Evolutionary conservation across 148 eudicot species (phyloP).

Genomic region (Rhododendron henanense): DNA sequence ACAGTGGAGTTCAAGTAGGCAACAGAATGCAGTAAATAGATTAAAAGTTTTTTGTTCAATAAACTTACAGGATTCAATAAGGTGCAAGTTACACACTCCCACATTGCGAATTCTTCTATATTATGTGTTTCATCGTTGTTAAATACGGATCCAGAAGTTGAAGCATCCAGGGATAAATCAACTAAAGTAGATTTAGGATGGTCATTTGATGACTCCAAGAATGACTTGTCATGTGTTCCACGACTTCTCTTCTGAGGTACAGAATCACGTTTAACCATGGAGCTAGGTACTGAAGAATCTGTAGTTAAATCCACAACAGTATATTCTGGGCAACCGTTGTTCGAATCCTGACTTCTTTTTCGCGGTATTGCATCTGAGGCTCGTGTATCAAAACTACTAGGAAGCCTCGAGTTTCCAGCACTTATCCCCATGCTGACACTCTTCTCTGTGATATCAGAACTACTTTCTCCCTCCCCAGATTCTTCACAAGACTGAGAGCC

Average conservation of each 20-base stretch:
- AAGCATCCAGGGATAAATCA: constrained; percentile 19
- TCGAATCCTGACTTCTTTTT: constrained; percentile 37
- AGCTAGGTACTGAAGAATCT: constrained; percentile 11
- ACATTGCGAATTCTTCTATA: constrained; percentile 19
- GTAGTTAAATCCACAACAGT: constrained; percentile 23
- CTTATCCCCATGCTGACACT: constrained; percentile 3
- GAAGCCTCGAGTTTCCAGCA: constrained; percentile 26
- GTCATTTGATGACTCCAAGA: constrained; percentile 16
- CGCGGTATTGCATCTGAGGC: constrained; percentile 24
- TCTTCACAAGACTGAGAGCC: constrained; percentile 41
- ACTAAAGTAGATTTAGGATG: constrained; percentile 9
- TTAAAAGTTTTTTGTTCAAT: neutral
- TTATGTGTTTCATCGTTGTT: neutral
- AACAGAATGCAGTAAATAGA: neutral
- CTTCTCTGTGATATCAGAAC: constrained; percentile 22
- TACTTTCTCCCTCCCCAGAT: constrained; percentile 38
- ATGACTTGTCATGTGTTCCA: constrained; percentile 12
- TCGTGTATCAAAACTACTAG: constrained; percentile 11
- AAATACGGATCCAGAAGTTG: constrained; percentile 23
- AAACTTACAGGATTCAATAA: constrained; percentile 75
- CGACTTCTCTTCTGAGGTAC: constrained; percentile 19
- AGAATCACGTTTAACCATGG: constrained; percentile 8
- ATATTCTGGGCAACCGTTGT: neutral
- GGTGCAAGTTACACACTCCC: constrained; percentile 85
- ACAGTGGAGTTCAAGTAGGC: neutral